Evolutionary conservation across 1,284 basidiomycete genomes (phyloP).

Genomic region (Austropuccinia psidii): DNA sequence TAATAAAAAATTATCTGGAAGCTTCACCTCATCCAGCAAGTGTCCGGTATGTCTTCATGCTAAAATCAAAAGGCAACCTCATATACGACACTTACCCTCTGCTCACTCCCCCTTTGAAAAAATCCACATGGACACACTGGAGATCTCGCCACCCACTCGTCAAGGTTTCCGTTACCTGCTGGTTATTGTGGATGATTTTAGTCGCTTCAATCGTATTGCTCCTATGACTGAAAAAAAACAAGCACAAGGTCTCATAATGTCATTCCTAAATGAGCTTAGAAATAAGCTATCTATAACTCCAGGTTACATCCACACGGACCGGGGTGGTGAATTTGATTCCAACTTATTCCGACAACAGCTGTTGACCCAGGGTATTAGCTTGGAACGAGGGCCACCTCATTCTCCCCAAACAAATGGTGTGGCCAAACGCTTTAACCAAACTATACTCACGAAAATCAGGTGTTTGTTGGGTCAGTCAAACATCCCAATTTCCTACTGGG

Average conservation of each 20-base stretch:
- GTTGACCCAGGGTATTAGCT: neutral
- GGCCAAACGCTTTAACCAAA: neutral
- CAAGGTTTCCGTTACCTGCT: neutral
- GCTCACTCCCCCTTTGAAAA: neutral
- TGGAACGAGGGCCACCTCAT: slow-evolving; percentile 4
- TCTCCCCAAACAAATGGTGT: neutral
- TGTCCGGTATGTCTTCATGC: neutral
- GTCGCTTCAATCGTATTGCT: neutral
- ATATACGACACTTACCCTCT: neutral
- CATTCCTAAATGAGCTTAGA: neutral
- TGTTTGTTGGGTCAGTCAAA: neutral
- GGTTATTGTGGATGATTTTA: slow-evolving; percentile 1
- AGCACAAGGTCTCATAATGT: neutral
- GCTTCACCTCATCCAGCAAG: neutral
- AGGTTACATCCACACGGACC: neutral
- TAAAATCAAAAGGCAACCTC: neutral
- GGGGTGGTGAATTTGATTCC: neutral
- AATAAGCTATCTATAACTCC: neutral
- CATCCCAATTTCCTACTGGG: neutral
- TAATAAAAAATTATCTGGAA: too few relatives aligned
- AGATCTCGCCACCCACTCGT: neutral
- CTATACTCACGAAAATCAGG: neutral
- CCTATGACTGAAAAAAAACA: neutral
- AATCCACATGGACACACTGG: neutral
- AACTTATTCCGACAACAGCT: neutral